phyloP scores from a whole-genome alignment of 179 eudicot species.

The Nepenthes alata region DNA sequence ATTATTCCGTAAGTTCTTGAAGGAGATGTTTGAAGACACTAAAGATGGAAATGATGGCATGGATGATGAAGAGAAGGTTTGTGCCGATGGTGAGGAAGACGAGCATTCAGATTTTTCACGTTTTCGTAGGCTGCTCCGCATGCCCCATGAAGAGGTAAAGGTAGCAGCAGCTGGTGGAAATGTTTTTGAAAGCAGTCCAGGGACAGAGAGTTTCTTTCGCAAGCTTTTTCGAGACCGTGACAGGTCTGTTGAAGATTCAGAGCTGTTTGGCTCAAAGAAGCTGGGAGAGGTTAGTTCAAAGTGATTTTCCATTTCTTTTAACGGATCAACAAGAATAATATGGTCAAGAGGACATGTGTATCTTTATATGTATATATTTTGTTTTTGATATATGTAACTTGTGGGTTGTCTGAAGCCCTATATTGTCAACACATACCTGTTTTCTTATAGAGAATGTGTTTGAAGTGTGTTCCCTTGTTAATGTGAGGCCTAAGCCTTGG shows the following conservation, averaged over 20 bases:
- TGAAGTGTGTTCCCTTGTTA: no score
- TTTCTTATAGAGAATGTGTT: no score
- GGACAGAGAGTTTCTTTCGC: conserved; percentile 89
- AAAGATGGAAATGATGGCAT: conserved; percentile 36
- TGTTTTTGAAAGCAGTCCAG: conserved; percentile 84
- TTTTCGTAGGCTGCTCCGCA: conserved; percentile 72
- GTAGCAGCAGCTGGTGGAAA: conserved; percentile 26
- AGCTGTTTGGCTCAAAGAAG: conserved; percentile 65
- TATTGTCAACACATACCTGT: no score
- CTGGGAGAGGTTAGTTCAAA: conserved; percentile 56
- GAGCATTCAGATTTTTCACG: conserved; percentile 71
- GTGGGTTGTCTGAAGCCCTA: background rate
- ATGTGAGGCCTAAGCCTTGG: no score
- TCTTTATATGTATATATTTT: background rate
- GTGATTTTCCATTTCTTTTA: background rate
- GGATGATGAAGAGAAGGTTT: conserved; percentile 52
- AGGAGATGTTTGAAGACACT: conserved; percentile 74
- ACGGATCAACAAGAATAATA: background rate
- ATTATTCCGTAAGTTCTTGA: conserved; percentile 65
- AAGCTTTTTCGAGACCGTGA: conserved; percentile 93
- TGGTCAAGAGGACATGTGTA: background rate
- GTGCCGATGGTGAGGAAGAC: conserved; percentile 61
- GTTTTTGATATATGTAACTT: background rate
- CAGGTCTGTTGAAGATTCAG: conserved; percentile 86
- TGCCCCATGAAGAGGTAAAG: conserved; percentile 80